A percentile compares a stretch with the other conserved stretches of the same genome.
These are phyloP conservation scores for Tubosaeta sp. DNA, from an alignment of 768 basidiomycete genomes.

Conservation along the genomic window DNA sequence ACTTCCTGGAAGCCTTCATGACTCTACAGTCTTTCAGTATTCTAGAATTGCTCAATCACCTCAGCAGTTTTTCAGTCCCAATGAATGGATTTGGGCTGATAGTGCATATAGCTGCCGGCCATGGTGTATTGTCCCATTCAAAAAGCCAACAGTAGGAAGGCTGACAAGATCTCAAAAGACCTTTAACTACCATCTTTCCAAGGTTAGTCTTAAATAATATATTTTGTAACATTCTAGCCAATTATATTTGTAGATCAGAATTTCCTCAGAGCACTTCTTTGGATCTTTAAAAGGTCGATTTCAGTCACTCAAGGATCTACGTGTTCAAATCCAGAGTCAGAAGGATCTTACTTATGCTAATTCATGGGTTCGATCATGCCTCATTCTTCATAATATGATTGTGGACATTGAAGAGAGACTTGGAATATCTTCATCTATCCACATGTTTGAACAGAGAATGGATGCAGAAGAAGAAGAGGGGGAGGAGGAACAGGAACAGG, in stretches of 20 bases:
- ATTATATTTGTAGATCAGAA: not conserved
- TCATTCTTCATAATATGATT: conserved; percentile 17
- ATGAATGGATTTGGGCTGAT: conserved; percentile 21
- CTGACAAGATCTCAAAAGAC: conserved; percentile 15
- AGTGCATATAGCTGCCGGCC: conserved; percentile 9
- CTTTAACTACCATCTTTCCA: conserved; percentile 24
- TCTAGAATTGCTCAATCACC: not conserved
- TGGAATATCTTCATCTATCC: not conserved
- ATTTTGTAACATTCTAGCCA: too few species aligned
- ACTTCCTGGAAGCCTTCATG: conserved; percentile 11
- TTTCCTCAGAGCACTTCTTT: conserved; percentile 9
- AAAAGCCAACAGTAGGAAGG: conserved; percentile 9
- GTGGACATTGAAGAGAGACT: not conserved
- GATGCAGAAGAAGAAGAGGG: not conserved
- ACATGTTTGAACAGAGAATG: too few species aligned
- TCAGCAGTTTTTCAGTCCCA: not conserved
- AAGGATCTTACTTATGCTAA: conserved; percentile 2
- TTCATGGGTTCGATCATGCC: not conserved
- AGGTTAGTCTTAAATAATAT: conserved; percentile 1
- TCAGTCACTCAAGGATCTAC: conserved; percentile 8
- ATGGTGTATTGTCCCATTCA: conserved; percentile 29
- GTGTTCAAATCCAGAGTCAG: conserved; percentile 7
- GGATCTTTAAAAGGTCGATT: conserved; percentile 10
- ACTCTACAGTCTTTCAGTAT: conserved; percentile 5
- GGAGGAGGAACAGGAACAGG: not conserved